These are phyloP conservation scores for Candida khao-thaluensis DNA, from an alignment of 805 yeast genomes.

Conservation along the genomic window DNA sequence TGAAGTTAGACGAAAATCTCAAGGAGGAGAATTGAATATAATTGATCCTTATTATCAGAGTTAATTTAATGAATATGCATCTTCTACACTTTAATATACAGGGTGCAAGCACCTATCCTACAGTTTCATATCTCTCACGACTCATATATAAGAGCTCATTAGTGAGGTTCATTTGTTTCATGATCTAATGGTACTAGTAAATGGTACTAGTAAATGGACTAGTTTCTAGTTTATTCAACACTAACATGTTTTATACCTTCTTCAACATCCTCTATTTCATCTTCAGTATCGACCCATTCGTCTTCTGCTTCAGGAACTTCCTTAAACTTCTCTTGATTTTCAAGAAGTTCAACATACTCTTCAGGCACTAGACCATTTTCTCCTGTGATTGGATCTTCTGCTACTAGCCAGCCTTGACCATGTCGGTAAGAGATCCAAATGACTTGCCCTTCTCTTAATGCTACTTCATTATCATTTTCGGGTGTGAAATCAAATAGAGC, in stretches of 20 bases:
- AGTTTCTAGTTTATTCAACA: background rate
- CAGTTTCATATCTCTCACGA: background rate
- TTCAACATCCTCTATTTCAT: slow-evolving; percentile 12
- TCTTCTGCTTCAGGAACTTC: slow-evolving; percentile 9
- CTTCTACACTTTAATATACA: slow-evolving; percentile 5
- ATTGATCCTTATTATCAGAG: slow-evolving; percentile 13
- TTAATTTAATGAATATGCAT: background rate
- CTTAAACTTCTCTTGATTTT: slow-evolving; percentile 3
- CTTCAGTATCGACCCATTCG: slow-evolving; percentile 19
- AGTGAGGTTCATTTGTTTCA: no score
- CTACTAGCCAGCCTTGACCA: slow-evolving; percentile 99
- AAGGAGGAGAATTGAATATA: slow-evolving; percentile 15
- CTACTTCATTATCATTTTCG: slow-evolving; percentile 91
- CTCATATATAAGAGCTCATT: background rate
- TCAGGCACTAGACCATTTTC: slow-evolving; percentile 94
- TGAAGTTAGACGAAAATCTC: slow-evolving; percentile 10
- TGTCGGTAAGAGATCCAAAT: slow-evolving; percentile 86
- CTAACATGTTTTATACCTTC: slow-evolving; percentile 1
- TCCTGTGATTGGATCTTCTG: slow-evolving; percentile 71
- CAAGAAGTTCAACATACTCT: slow-evolving; percentile 71
- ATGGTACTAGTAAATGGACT: no score
- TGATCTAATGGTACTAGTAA: no score
- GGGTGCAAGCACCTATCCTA: slow-evolving; percentile 1
- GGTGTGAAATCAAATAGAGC: slow-evolving; percentile 89
- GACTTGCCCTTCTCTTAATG: slow-evolving; percentile 73